These are phyloP conservation scores for Trypanosoma conorhini DNA, from an alignment of 208 protist genomes.

Conservation along the genomic window DNA sequence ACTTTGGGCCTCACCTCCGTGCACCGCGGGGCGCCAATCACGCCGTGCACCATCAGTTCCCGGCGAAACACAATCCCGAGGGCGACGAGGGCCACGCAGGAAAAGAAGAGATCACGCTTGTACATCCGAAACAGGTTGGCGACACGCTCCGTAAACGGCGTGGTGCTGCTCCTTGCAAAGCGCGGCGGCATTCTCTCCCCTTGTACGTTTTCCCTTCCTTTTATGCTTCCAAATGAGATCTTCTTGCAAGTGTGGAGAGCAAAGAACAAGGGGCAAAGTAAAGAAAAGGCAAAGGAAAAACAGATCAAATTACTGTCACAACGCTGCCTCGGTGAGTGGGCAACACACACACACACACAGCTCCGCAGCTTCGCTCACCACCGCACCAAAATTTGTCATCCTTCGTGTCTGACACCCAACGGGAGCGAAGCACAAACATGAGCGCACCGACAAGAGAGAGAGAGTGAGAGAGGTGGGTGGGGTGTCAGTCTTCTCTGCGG, in stretches of 20 bases:
- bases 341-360: neutral
- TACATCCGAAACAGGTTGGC: slow-evolving; percentile 36
- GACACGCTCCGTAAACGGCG: slow-evolving; percentile 29
- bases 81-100: slow-evolving; percentile 49
- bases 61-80: slow-evolving; percentile 42
- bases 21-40: slow-evolving; percentile 35
- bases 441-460: slow-evolving; percentile 4
- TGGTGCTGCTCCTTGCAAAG: neutral
- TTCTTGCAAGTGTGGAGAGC: neutral
- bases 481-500: slow-evolving; percentile 34
- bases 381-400: neutral
- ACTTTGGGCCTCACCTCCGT: slow-evolving; percentile 39
- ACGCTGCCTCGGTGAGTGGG: neutral
- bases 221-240: neutral
- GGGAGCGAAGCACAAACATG: neutral
- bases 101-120: slow-evolving; percentile 64
- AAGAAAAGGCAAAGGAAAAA: slow-evolving; percentile 1
- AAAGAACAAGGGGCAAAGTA: slow-evolving; percentile 16
- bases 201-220: neutral
- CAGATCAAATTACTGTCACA: neutral
- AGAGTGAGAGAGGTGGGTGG: slow-evolving; percentile 6
- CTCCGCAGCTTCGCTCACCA: no score
- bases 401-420: neutral
- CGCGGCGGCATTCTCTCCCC: slow-evolving; percentile 10
- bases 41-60: slow-evolving; percentile 55